Evolutionary conservation across 352 stramenopile genomes (phyloP), one percentile per base, ranked within the genome.

Genomic region (Aphanomyces cochlioides): DNA sequence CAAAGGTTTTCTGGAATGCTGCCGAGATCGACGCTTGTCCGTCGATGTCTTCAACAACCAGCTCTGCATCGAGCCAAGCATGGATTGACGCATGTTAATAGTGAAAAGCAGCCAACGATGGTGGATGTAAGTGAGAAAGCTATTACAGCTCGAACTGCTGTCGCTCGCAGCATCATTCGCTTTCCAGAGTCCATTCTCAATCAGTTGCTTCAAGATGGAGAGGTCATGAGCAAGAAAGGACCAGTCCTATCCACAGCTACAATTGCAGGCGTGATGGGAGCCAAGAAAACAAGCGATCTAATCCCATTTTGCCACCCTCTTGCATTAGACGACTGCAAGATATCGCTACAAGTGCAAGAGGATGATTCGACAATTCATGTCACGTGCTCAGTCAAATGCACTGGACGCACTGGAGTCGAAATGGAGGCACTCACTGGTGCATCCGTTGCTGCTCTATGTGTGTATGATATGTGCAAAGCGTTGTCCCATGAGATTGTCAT

Each of bases 381-480:
- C 69, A 83, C 96, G 65, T 97, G 90, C 72, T 81, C 85, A 21
- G 96, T 96, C 69, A 77, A 79, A 39, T 92, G 97, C 48, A 97
- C 90, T 17, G 90, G 98, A 77, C 96, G 96, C 75, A 98, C 95
- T 0, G 95, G 95, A 54, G 93, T 98, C 7, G 93, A 98, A 79
- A 98, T 98, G 92, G 90, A 98, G 75, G 96, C 96, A 47, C 82
- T 99, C 40, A 98, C 89, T 17, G 96, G 96, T 37, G 94, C 90
- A 34, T 96, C 84, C 12, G 78, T 98, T 19, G 96, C 97, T 4
- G 96, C 96, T 53, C 80, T 99, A 1, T 98, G 90, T 45, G 93
- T 99, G 36, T 99, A 99, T 79, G 97, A 99, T 82, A 99, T 99
- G 97, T 96, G 94, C 76, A 99, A 99, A 79, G 96, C 94, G 19